A percentile compares a stretch with the other conserved stretches of the same genome.
Conservation (phyloP, 331 rosid species). For the Telfairia occidentalis region DNA sequence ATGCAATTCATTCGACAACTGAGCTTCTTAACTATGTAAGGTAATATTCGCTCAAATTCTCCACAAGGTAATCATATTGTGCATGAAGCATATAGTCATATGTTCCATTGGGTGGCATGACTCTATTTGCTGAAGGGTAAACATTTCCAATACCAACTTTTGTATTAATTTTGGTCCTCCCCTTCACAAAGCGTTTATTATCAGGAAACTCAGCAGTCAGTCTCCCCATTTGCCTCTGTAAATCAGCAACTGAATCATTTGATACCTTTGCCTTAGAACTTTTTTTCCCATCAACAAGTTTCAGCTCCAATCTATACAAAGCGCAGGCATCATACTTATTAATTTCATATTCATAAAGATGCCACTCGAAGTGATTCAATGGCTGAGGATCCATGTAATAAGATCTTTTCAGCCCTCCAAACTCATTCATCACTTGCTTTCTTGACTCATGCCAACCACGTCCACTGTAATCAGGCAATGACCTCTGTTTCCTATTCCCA, state of each 20-base stretch:
- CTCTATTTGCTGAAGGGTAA: constrained; percentile 43
- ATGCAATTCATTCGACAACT: constrained; percentile 26
- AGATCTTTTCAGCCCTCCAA: constrained; percentile 90
- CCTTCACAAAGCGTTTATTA: constrained; percentile 61
- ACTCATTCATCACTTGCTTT: constrained; percentile 95
- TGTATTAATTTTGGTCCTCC: constrained; percentile 53
- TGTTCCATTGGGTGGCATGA: constrained; percentile 42
- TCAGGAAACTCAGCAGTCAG: constrained; percentile 94
- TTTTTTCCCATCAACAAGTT: constrained; percentile 92
- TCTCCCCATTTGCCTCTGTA: constrained; percentile 98
- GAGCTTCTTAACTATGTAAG: constrained; percentile 30
- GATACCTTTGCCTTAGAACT: constrained; percentile 54
- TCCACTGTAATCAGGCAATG: constrained; percentile 90
- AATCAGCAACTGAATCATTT: constrained; percentile 81
- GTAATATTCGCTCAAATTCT: constrained; percentile 48
- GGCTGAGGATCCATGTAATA: constrained; percentile 99
- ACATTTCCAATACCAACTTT: constrained; percentile 52
- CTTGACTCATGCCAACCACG: constrained; percentile 99
- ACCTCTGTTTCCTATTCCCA: constrained; percentile 98
- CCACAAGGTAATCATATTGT: constrained; percentile 69
- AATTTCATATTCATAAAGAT: constrained; percentile 93
- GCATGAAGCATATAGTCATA: constrained; percentile 47
- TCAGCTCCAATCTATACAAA: constrained; percentile 78
- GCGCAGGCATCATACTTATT: constrained; percentile 91
- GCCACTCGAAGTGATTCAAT: constrained; percentile 84